These are phyloP conservation scores for Mucor sp. DNA, from an alignment of 371 early-diverging fungal species.

Conservation along the genomic window DNA sequence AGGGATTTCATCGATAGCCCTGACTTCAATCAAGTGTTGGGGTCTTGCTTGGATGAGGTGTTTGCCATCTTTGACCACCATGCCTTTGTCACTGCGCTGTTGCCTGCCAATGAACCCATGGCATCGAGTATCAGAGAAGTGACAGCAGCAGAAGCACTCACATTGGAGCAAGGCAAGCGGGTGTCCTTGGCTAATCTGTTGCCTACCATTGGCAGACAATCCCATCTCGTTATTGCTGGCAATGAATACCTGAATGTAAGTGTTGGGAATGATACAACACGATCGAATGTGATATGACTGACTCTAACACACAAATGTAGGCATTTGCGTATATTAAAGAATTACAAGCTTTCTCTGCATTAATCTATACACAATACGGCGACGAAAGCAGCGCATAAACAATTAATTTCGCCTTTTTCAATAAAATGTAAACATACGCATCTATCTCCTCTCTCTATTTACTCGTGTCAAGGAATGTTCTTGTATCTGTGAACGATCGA, in stretches of 20 bases:
- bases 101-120: slow-evolving; percentile 25
- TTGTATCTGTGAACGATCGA: not conserved
- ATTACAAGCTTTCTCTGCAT: slow-evolving; percentile 73
- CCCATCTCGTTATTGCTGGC: slow-evolving; percentile 80
- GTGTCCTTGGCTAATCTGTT: slow-evolving; percentile 76
- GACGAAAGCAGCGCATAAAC: slow-evolving; percentile 18
- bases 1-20: slow-evolving; percentile 79
- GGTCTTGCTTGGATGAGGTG: slow-evolving; percentile 58
- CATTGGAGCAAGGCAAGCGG: slow-evolving; percentile 33
- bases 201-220: slow-evolving; percentile 77
- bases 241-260: slow-evolving; percentile 81
- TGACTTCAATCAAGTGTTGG: slow-evolving; percentile 60
- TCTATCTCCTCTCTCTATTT: not conserved
- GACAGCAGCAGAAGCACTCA: slow-evolving; percentile 17
- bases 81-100: slow-evolving; percentile 34
- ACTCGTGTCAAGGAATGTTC: not conserved
- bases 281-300: too few species aligned
- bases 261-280: not conserved
- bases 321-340: slow-evolving; percentile 70
- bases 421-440: not conserved
- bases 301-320: slow-evolving; percentile 25
- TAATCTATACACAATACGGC: slow-evolving; percentile 71
- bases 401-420: slow-evolving; percentile 1
- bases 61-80: slow-evolving; percentile 58
- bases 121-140: slow-evolving; percentile 32